Evolutionary conservation across 1,284 basidiomycete species (phyloP).

Genomic region (Marasmius sp.): DNA sequence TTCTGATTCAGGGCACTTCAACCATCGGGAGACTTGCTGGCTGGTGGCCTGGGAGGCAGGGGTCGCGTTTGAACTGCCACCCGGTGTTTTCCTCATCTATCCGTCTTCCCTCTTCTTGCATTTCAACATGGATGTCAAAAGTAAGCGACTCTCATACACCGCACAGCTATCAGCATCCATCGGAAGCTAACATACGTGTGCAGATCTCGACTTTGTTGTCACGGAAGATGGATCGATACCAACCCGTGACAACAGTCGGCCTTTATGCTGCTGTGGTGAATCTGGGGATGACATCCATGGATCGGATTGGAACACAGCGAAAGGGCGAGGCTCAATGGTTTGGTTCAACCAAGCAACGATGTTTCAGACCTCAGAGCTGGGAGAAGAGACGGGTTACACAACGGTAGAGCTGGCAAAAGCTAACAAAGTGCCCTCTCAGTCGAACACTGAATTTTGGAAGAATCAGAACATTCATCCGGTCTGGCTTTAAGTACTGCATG

Average conservation of each 20-base stretch:
- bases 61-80: slow-evolving; percentile 26
- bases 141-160: slow-evolving; percentile 10
- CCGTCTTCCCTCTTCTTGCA: slow-evolving; percentile 30
- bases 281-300: background rate
- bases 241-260: background rate
- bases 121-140: slow-evolving; percentile 29
- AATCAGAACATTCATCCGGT: no score
- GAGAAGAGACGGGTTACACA: background rate
- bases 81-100: slow-evolving; percentile 24
- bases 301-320: slow-evolving; percentile 2
- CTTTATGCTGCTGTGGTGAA: background rate
- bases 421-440: no score
- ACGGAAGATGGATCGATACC: background rate
- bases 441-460: no score
- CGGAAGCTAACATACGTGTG: background rate
- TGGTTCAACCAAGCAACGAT: slow-evolving; percentile 22
- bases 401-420: background rate
- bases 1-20: slow-evolving; percentile 13
- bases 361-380: slow-evolving; percentile 21
- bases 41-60: slow-evolving; percentile 31
- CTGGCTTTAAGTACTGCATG: no score
- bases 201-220: background rate
- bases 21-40: slow-evolving; percentile 22
- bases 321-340: slow-evolving; percentile 12
- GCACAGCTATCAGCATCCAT: background rate